Evolutionary conservation across 1,284 basidiomycete genomes (phyloP).

Genomic region (Fomitopsis betulina): DNA sequence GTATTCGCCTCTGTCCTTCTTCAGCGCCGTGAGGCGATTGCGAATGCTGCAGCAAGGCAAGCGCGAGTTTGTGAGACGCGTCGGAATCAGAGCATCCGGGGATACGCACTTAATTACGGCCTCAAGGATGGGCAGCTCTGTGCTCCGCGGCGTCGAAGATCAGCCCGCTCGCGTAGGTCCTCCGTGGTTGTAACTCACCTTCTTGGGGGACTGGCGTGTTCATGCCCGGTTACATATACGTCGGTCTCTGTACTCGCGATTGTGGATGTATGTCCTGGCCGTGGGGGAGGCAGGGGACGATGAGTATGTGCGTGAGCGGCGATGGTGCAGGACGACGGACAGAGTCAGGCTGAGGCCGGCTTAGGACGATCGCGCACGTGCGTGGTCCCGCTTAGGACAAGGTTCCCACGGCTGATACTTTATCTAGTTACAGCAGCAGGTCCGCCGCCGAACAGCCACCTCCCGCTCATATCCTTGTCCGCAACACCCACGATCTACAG

Average conservation of each 20-base stretch:
- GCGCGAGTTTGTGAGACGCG: background rate
- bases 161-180: constrained; percentile 16
- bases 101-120: constrained; percentile 80
- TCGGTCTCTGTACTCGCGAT: background rate
- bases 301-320: background rate
- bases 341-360: background rate
- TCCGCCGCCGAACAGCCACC: constrained; percentile 25
- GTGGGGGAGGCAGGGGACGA: background rate
- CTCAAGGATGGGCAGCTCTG: constrained; percentile 93
- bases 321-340: background rate
- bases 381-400: constrained; percentile 8
- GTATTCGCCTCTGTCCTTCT: constrained; percentile 85
- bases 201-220: constrained; percentile 68
- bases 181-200: constrained; percentile 40
- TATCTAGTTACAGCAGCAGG: constrained; percentile 23
- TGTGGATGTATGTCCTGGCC: background rate
- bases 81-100: background rate
- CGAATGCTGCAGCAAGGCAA: constrained; percentile 64
- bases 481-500: constrained; percentile 20
- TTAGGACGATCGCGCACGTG: constrained; percentile 5
- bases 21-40: constrained; percentile 83
- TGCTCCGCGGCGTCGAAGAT: constrained; percentile 22
- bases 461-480: constrained; percentile 5
- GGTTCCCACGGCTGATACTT: constrained; percentile 30
- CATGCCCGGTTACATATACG: constrained; percentile 34